Conservation (phyloP, 805 yeast genomes). For the Saccharomycopsis vini region DNA sequence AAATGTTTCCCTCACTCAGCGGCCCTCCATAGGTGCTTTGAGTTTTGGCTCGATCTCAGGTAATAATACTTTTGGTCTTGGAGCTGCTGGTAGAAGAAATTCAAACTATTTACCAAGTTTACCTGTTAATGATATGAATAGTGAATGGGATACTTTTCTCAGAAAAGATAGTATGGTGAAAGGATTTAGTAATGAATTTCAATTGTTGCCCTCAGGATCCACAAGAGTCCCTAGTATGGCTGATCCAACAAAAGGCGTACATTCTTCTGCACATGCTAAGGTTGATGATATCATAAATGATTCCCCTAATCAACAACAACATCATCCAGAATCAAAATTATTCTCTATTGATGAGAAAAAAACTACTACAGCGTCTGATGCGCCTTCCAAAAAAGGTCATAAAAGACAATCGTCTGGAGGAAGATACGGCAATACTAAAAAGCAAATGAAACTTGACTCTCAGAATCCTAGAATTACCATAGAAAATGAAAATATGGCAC, state of each 20-base stretch:
- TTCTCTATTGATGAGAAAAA: conserved; percentile 1
- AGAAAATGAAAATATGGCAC: too few species aligned
- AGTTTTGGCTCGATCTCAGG: conserved; percentile 1
- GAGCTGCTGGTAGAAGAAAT: conserved; percentile 18
- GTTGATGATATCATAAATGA: neutral
- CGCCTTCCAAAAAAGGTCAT: too few species aligned
- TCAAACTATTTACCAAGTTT: conserved; percentile 26
- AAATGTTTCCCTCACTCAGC: neutral
- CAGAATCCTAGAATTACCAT: too few species aligned
- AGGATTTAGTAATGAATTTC: conserved; percentile 19
- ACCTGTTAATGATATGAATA: conserved; percentile 23
- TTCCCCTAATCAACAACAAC: neutral
- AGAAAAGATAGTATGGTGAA: conserved; percentile 27
- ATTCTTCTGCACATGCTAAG: neutral
- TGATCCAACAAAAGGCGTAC: neutral
- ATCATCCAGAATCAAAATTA: neutral
- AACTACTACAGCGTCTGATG: too few species aligned
- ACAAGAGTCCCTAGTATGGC: too few species aligned
- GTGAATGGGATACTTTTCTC: conserved; percentile 29
- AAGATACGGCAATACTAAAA: too few species aligned
- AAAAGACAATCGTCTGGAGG: too few species aligned
- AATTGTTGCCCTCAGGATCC: too few species aligned
- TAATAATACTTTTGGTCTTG: too few species aligned
- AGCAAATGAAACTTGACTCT: too few species aligned
- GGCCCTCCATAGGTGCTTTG: conserved; percentile 9